Percentiles rank a stretch among this genome's conserved stretches.
Evolutionary conservation across 192 early-diverging fungal species (phyloP).

Genomic region (Coemansia sp.): DNA sequence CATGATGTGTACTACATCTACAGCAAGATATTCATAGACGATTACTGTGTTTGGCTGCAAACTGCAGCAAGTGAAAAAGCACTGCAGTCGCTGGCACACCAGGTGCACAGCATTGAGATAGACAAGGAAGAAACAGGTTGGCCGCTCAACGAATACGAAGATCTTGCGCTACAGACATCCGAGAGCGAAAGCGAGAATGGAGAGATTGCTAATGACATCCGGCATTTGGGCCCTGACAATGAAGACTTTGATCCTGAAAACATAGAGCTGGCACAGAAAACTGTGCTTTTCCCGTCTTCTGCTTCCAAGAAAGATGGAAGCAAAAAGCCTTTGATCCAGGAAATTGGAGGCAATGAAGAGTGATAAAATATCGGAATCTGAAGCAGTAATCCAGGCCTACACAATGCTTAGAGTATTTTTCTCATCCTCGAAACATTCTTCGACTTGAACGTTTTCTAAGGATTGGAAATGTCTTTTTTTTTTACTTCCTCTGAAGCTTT

Average conservation of each 20-base stretch:
- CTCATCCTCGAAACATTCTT: neutral
- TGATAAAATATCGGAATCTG: neutral
- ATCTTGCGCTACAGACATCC: conserved; percentile 59
- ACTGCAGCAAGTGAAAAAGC: conserved; percentile 67
- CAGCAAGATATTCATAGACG: conserved; percentile 84
- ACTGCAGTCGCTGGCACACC: conserved; percentile 74
- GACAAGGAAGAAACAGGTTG: conserved; percentile 71
- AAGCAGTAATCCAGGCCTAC: neutral
- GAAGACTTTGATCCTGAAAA: neutral
- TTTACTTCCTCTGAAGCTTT: neutral
- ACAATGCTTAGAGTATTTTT: neutral
- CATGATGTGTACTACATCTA: conserved; percentile 90
- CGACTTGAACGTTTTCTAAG: neutral
- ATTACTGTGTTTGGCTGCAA: conserved; percentile 97
- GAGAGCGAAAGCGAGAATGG: conserved; percentile 35
- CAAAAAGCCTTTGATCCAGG: conserved; percentile 15
- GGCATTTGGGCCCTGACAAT: neutral
- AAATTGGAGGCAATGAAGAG: neutral
- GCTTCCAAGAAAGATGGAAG: neutral
- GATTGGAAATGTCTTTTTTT: neutral
- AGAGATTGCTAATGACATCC: neutral
- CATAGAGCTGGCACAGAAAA: neutral
- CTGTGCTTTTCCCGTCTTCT: neutral
- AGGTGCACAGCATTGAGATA: conserved; percentile 71
- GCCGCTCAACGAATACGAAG: conserved; percentile 80